Base-by-base conservation (phyloP, 371 early-diverging fungal species). In the Thermomucor indicae-seudaticae region DNA sequence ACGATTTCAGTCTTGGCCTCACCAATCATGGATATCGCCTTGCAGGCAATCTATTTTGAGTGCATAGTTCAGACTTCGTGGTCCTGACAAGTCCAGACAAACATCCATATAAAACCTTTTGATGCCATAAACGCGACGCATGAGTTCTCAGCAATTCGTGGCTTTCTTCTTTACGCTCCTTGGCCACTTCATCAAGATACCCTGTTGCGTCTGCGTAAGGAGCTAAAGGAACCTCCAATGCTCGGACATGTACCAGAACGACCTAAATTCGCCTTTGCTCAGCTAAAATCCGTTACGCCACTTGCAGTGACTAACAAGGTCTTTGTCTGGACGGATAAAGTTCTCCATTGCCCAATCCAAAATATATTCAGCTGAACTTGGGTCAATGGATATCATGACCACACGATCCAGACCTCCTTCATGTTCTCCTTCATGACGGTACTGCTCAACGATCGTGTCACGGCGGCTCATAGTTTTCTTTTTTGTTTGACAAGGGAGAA, bases 1-100 rank as follows among this genome's bases (percentile, higher is more conserved):
- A 81, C 62, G 46, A 84, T 59, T 40, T 81, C 85, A 4, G 59
- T 57, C 28, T 75, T 70, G 6, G 81, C 71, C 43, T 83, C 81
- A 10, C 82, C 82, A 32, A 73, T 66, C 73, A 80, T 78, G 0
- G 79, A 77, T 32, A 81, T 75, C 11, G 81, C 83, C 53, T 79
- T 79, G 43, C 73, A 75, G 3, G 76, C 78, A 48, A 79, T 65
- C 75, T 73, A 19, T 31, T 8, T 10, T 8, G 19, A 45, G 3
- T 6, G 19, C 3, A 6, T 10, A 45, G 28, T 45, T 16, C 20
- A 16, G 20, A 10, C 6, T 45, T 20, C 16, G 8, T 28, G 11
- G 5, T 42, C 17, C 20, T 20, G 42, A 16, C 19, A n/a, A n/a
- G 6, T 11, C 6, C 17, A 40, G 10, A 40, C 11, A 40, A 16